Percentiles rank a stretch among this genome's conserved stretches.
Conservation (phyloP, 352 stramenopile species). For the Pythium rhizo-oryzae region DNA sequence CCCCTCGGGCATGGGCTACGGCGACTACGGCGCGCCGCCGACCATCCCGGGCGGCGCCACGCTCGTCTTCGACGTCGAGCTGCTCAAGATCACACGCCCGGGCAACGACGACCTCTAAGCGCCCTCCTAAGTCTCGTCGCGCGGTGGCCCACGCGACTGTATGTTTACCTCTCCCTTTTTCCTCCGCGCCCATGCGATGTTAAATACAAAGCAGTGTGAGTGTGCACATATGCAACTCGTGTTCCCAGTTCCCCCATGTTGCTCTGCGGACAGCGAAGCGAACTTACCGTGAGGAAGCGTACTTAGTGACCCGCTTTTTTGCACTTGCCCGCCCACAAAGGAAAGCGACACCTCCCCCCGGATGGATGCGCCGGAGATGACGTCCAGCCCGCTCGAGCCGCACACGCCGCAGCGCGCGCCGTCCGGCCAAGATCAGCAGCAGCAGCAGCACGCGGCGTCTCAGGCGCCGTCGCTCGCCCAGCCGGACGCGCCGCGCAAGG, state of each 20-base stretch:
- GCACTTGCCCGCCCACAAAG: too few relatives aligned
- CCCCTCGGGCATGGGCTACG: conserved; percentile 92
- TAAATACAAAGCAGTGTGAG: too few relatives aligned
- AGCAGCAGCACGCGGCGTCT: neutral
- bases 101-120: conserved; percentile 56
- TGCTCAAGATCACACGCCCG: conserved; percentile 93
- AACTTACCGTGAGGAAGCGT: too few relatives aligned
- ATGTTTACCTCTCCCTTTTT: too few relatives aligned
- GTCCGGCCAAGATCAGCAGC: conserved; percentile 15
- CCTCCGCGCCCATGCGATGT: too few relatives aligned
- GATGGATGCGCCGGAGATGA: conserved; percentile 13
- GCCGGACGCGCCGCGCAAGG: conserved; percentile 19
- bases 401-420: conserved; percentile 21
- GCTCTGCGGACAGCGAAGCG: too few relatives aligned
- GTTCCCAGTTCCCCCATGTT: too few relatives aligned
- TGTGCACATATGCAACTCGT: too few relatives aligned
- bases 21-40: conserved; percentile 88
- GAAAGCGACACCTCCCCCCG: neutral
- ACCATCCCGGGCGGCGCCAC: conserved; percentile 95
- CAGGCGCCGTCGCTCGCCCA: conserved; percentile 11
- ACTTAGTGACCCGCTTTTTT: too few relatives aligned
- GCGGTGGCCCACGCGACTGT: too few relatives aligned
- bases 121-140: neutral
- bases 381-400: conserved; percentile 30
- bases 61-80: conserved; percentile 97